Conservation (phyloP, 805 yeast species). For the Komagataella populi region DNA sequence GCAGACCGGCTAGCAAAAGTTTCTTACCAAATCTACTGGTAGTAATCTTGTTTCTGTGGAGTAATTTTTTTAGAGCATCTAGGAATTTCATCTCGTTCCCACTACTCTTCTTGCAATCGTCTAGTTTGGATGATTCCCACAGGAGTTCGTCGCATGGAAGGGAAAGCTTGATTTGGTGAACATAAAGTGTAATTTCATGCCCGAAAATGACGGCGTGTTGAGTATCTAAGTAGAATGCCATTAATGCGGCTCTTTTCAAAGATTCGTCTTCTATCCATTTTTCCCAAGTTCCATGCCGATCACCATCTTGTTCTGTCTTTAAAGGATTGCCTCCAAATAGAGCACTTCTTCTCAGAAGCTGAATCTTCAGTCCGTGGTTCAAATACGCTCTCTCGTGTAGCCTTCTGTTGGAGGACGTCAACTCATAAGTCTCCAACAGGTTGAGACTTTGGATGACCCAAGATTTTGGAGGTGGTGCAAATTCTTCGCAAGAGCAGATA, state of each 20-base stretch:
- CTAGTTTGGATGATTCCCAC: constrained; percentile 1
- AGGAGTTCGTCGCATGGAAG: constrained; percentile 27
- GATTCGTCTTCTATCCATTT: constrained; percentile 68
- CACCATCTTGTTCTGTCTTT: constrained; percentile 15
- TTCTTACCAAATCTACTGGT: constrained; percentile 45
- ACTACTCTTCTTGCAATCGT: neutral
- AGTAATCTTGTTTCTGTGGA: constrained; percentile 28
- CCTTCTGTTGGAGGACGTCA: constrained; percentile 25
- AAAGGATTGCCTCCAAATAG: constrained; percentile 27
- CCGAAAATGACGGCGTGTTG: constrained; percentile 64
- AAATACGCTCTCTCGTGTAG: constrained; percentile 38
- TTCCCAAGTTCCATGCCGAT: constrained; percentile 19
- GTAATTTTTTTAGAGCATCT: constrained; percentile 17
- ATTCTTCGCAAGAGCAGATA: constrained; percentile 29
- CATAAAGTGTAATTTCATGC: constrained; percentile 37
- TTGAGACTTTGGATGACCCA: constrained; percentile 37
- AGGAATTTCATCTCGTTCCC: constrained; percentile 10
- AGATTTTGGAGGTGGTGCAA: constrained; percentile 29
- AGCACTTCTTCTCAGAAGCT: constrained; percentile 33
- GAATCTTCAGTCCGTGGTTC: constrained; percentile 38
- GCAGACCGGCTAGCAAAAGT: constrained; percentile 45
- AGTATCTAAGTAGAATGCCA: constrained; percentile 66
- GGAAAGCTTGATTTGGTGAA: constrained; percentile 40
- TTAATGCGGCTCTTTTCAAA: constrained; percentile 57
- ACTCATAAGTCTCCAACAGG: constrained; percentile 33